Base-by-base conservation (phyloP, 768 basidiomycete genomes). In the Hortiboletus campestris region DNA sequence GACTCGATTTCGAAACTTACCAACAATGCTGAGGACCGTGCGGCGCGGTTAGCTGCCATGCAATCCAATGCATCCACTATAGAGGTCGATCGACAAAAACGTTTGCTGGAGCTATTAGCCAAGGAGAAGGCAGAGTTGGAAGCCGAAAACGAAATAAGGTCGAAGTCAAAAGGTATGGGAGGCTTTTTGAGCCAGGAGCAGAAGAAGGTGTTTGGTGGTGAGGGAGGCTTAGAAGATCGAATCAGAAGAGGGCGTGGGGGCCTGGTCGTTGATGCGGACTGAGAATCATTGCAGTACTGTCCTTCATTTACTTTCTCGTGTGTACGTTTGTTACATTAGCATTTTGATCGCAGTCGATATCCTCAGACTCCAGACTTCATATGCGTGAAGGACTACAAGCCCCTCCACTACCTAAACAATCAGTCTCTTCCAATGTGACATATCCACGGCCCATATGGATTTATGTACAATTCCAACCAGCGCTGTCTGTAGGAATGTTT, bases 31-130 rank as follows among this genome's bases (percentile, higher is more conserved):
- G 77, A 80, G 1, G 88, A 86, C 29, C 87, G 94, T 34, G 85
- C 86, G 4, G 89, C 90, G 28, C 86, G 91, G n/a, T 77, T 98
- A 29, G 95, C 92, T 0, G 89, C 93, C 6, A 98, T 98, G 96
- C 74, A 86, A 22, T 73, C 80, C 2, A 83, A 87, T 55, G 96
- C 96, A 1, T 70, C 76, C n/a, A 70, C 72, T 9, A 78, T 93
- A 75, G 80, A 83, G 44, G 69, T 71, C 1, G 85, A 93, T 43
- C 84, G 95, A 25, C 83, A 88, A 56, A 82, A 85, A 59, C 83
- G 89, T 20, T 75, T 98, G 11, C 77, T 83, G 4, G 75, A 77
- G 17, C 68, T 92, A 52, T 74, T 92, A 28, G 85, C 84, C 67
- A 83, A 84, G 67, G 94, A 97, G 70, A 89, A 85, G 65, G 85